A percentile compares a stretch with the other conserved stretches of the same genome.
Conservation (phyloP, 305 asterid species). For the Fraxinus sp. region DNA sequence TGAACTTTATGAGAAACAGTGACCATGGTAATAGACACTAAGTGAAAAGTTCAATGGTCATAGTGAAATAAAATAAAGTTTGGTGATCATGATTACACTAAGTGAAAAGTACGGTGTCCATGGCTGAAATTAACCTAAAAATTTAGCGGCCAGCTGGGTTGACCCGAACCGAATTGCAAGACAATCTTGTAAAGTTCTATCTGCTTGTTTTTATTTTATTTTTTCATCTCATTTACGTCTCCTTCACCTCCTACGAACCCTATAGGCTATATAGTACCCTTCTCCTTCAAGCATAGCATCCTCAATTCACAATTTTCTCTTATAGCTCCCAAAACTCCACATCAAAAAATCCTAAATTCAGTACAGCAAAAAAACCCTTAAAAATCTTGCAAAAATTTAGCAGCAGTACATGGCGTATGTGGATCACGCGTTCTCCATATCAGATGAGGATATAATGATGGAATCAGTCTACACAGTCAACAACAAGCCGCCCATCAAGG, state of each 20-base stretch:
- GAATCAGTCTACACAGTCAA: conserved; percentile 59
- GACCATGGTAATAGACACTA: too few species aligned
- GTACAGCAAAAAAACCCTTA: background rate
- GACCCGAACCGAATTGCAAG: background rate
- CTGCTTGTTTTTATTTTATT: background rate
- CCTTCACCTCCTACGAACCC: background rate
- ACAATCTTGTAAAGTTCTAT: background rate
- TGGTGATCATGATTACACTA: too few species aligned
- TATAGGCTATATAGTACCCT: background rate
- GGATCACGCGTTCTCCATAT: conserved; percentile 88
- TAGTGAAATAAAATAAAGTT: too few species aligned
- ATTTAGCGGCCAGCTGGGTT: background rate
- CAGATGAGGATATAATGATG: conserved; percentile 94
- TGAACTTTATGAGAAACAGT: too few species aligned
- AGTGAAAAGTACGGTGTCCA: too few species aligned
- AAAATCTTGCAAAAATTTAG: background rate
- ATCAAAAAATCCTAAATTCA: background rate
- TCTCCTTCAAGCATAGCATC: background rate
- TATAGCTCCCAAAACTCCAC: background rate
- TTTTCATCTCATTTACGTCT: background rate
- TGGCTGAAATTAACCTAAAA: too few species aligned
- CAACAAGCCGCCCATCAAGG: conserved; percentile 74
- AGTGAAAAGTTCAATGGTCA: too few species aligned
- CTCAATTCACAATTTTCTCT: background rate
- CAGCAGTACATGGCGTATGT: conserved; percentile 65